Evolutionary conservation across 306 rosid genomes (phyloP).

Genomic region (Ammopiptanthus mongolicus): DNA sequence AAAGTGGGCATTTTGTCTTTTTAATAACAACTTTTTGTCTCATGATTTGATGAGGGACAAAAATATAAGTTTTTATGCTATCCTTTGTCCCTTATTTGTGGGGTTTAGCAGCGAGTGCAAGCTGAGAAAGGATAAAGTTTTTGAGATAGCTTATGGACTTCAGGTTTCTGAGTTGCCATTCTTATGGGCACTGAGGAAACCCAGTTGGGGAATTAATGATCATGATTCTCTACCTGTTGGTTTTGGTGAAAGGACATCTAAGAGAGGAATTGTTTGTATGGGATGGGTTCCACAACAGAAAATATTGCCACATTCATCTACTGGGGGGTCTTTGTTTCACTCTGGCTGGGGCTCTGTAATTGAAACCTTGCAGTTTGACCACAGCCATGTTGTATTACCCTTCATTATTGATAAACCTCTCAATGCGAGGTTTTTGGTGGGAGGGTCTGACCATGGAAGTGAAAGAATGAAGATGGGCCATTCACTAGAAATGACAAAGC

Average conservation of each 20-base stretch:
- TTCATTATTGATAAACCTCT: conserved; percentile 35
- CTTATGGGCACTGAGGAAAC: conserved; percentile 37
- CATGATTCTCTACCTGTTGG: conserved; percentile 21
- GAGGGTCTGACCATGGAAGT: conserved; percentile 36
- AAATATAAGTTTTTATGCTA: no score
- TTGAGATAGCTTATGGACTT: conserved; percentile 41
- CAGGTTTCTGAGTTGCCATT: conserved; percentile 41
- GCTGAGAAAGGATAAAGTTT: conserved; percentile 29
- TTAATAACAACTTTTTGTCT: no score
- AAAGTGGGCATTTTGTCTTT: no score
- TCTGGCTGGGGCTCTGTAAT: conserved; percentile 42
- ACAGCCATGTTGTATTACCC: conserved; percentile 34
- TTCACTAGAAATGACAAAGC: conserved; percentile 32
- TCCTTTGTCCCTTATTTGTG: no score
- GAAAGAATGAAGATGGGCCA: conserved; percentile 32
- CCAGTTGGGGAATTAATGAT: conserved; percentile 24
- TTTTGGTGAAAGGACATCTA: conserved; percentile 20
- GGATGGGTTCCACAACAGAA: conserved; percentile 43
- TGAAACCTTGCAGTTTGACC: conserved; percentile 41
- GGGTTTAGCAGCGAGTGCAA: conserved; percentile 49
- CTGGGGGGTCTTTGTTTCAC: conserved; percentile 47
- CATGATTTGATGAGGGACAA: no score
- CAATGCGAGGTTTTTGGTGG: conserved; percentile 38
- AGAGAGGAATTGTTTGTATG: conserved; percentile 19
- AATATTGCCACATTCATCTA: conserved; percentile 33